A percentile compares a stretch with the other conserved stretches of the same genome.
Evolutionary conservation across 495 filamentous ascomycete genomes (phyloP).

Genomic region (Rostrohypoxylon terebratum): DNA sequence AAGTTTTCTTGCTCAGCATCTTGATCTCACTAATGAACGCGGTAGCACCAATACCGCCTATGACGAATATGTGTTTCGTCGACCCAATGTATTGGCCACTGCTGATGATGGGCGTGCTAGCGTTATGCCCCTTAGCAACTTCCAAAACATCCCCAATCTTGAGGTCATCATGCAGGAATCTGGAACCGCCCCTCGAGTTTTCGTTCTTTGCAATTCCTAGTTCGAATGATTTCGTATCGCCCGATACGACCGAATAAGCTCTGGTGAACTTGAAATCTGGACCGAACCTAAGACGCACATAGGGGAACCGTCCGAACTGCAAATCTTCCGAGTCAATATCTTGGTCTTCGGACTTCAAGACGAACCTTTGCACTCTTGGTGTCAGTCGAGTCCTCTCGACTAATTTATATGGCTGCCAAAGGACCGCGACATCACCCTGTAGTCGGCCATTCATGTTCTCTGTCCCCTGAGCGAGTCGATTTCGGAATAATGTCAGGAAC

Average conservation of each 20-base stretch:
- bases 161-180: slow-evolving; percentile 50
- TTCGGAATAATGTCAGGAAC: slow-evolving; percentile 41
- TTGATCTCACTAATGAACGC: slow-evolving; percentile 52
- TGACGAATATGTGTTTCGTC: slow-evolving; percentile 54
- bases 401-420: slow-evolving; percentile 44
- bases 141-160: slow-evolving; percentile 60
- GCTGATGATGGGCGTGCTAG: slow-evolving; percentile 24
- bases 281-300: slow-evolving; percentile 47
- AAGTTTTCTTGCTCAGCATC: slow-evolving; percentile 40
- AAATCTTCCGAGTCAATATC: slow-evolving; percentile 29
- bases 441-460: slow-evolving; percentile 45
- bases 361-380: slow-evolving; percentile 42
- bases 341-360: slow-evolving; percentile 36
- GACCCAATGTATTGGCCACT: slow-evolving; percentile 15
- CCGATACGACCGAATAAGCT: slow-evolving; percentile 56
- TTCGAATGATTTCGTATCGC: slow-evolving; percentile 49
- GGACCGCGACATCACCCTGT: slow-evolving; percentile 36
- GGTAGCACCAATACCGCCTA: slow-evolving; percentile 57
- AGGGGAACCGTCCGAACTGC: slow-evolving; percentile 42
- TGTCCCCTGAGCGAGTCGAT: slow-evolving; percentile 38
- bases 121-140: slow-evolving; percentile 49
- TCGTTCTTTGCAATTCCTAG: slow-evolving; percentile 55
- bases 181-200: slow-evolving; percentile 53
- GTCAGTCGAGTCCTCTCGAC: slow-evolving; percentile 42
- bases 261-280: slow-evolving; percentile 44